phyloP scores from a whole-genome alignment of 2,329 filamentous ascomycete species.

The Nemania abortiva region DNA sequence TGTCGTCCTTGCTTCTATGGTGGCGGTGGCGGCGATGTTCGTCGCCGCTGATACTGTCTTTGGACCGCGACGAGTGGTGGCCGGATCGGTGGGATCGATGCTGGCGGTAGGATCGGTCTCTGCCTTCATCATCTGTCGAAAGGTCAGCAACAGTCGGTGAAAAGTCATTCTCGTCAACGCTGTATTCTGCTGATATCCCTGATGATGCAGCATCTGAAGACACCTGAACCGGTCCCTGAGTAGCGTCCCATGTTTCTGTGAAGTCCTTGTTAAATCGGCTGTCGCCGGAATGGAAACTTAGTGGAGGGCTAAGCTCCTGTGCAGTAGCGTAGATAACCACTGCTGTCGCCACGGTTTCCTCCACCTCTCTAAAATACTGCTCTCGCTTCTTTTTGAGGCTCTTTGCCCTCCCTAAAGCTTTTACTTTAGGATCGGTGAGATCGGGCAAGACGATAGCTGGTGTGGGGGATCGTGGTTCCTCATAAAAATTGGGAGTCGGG shows the following conservation, averaged over 20 bases:
- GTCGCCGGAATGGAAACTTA: conserved; percentile 38
- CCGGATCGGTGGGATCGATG: conserved; percentile 30
- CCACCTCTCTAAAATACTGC: conserved; percentile 59
- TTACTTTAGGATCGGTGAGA: conserved; percentile 54
- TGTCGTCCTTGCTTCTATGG: conserved; percentile 41
- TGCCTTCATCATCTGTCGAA: conserved; percentile 64
- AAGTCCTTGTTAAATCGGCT: conserved; percentile 45
- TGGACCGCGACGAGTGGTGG: conserved; percentile 43
- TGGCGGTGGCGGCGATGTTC: conserved; percentile 53
- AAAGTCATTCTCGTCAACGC: conserved; percentile 54
- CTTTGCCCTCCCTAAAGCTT: conserved; percentile 56
- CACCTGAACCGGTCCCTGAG: conserved; percentile 41
- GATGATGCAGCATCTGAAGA: conserved; percentile 45
- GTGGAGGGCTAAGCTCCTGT: conserved; percentile 60
- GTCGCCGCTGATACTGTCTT: conserved; percentile 41
- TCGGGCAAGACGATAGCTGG: conserved; percentile 63
- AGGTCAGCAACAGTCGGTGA: conserved; percentile 67
- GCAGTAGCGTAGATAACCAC: conserved; percentile 66
- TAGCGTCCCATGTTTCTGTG: conserved; percentile 33
- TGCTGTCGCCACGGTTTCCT: conserved; percentile 66
- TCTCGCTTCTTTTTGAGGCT: conserved; percentile 61
- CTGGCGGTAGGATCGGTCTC: conserved; percentile 51
- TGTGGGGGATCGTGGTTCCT: conserved; percentile 57
- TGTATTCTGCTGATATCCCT: conserved; percentile 46
- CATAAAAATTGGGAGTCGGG: conserved; percentile 27